Conservation (phyloP, 148 eudicot genomes). For the Salicornia ramosissima region DNA sequence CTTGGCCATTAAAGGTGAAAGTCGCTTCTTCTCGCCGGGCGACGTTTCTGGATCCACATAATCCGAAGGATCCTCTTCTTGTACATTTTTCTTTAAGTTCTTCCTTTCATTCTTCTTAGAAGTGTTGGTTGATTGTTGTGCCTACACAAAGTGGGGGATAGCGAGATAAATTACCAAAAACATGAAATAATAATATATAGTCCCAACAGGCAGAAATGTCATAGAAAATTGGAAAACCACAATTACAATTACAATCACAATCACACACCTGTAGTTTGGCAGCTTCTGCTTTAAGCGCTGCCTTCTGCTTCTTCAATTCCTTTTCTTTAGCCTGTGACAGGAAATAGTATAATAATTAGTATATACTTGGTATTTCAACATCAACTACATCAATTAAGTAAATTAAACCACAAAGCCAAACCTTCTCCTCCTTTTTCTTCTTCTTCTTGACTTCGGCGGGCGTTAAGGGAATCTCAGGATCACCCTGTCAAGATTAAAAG, state of each 20-base stretch:
- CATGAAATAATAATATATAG: background rate
- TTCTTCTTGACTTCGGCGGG: too few relatives aligned
- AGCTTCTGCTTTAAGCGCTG: constrained; percentile 76
- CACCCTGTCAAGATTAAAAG: too few relatives aligned
- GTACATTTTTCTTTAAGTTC: constrained; percentile 43
- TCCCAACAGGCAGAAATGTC: too few relatives aligned
- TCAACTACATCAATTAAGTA: too few relatives aligned
- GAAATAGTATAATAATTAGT: constrained; percentile 1
- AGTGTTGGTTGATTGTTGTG: constrained; percentile 48
- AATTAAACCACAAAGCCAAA: too few relatives aligned
- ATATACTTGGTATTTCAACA: too few relatives aligned
- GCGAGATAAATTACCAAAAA: background rate
- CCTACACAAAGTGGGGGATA: constrained; percentile 12
- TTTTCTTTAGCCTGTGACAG: constrained; percentile 54
- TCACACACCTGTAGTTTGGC: constrained; percentile 53
- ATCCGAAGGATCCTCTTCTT: constrained; percentile 67
- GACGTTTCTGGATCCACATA: constrained; percentile 78
- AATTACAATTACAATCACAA: background rate
- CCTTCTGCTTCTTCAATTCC: constrained; percentile 75
- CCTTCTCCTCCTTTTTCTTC: too few relatives aligned
- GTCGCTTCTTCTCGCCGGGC: constrained; percentile 68
- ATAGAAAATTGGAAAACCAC: background rate
- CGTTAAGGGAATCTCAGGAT: too few relatives aligned
- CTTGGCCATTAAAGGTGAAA: constrained; percentile 77
- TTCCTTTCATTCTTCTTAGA: constrained; percentile 59